Base-by-base conservation (phyloP, 164 flowering plant species). In the Magnolia kwangsiensis region DNA sequence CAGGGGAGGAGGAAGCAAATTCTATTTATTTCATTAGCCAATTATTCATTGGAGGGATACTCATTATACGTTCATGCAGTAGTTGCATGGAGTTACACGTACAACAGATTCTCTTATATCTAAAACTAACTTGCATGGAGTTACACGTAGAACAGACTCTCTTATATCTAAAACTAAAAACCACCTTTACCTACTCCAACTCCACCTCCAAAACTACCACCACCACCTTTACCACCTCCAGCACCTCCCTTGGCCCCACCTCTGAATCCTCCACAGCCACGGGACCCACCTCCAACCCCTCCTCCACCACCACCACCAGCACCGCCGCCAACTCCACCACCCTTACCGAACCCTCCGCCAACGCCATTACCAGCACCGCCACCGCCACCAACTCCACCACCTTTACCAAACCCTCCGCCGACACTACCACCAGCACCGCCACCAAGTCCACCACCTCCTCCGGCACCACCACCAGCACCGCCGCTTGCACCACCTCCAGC, bases 311-410 rank as follows among this genome's bases (percentile, higher is more conserved):
- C 78, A 29, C 50, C 81, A 7, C 77, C 71, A 2, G 23, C 20
- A 1, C 77, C 76, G 14, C 74, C 74, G 0, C 78, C 75, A 20
- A 24, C 10, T 7, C 73, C 80, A 14, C 74, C 80, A 20, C 80
- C 80, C 4, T 7, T 20, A 67, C 80, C 77, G 4, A 0, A 3
- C 0, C 67, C 67, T 8, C 67, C 67, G 0, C 67, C 67, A 64
- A 2, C 63, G n/a, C 81, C 81, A 10, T 20, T 55, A 29, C 81
- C 78, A 21, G 21, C 58, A 7, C 80, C 77, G 8, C 63, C 58
- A n/a, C 80, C 67, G 1, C 67, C 67, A 8, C 67, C 67, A 8
- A 19, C 8, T 18, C 21, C 24, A 19, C 67, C 74, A 24, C 31
- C 74, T 14, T 65, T 74, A 63, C 65, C 76, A 23, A 10, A 21